Evolutionary conservation across 176 grass and related monocot species (phyloP), one percentile per base, ranked within the genome.

Genomic region (Areca catechu): DNA sequence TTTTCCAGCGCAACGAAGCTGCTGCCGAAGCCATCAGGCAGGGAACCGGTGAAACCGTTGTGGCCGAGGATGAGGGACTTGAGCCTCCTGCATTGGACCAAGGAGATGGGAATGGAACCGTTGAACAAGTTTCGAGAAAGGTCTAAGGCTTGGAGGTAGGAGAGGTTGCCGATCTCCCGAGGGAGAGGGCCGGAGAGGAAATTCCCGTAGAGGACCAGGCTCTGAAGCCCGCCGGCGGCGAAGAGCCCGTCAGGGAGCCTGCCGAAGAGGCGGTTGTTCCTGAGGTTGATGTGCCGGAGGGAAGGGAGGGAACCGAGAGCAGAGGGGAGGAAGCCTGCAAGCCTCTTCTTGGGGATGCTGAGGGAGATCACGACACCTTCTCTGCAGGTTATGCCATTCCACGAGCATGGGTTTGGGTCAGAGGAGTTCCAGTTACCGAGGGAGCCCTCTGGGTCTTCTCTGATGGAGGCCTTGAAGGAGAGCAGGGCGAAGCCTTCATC

Each of bases 121-220:
- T 74, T 69, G 65, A 97, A 58, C 21, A 67, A 52, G 73, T 97
- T 97, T 61, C 69, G 58, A 55, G 92, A 97, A 60, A 97, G 72
- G 71, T 97, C 86, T 29, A 97, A 64, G 61, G 79, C 85, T 74
- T 97, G 92, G 57, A 97, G 83, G 83, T 73, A 80, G 15, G 72
- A 48, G 49, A 97, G 83, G 63, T 15, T 74, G 2, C 80, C 86
- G 27, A 97, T 68, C 62, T 88, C 80, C 19, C n/a, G 19, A 17
- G 92, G 86, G 22, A 97, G 18, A 2, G 78, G 68, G 0, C 86
- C 86, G 56, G 50, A 51, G 16, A 97, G 80, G 19, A 67, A 89
- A 76, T 97, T 97, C 1, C 78, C 86, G 61, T 77, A 78, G 47
- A 97, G 83, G 21, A 97, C 92, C 54, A 97, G 62, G 72, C 86